Conservation (phyloP, 2,329 filamentous ascomycete genomes). For the Capronia americana region DNA sequence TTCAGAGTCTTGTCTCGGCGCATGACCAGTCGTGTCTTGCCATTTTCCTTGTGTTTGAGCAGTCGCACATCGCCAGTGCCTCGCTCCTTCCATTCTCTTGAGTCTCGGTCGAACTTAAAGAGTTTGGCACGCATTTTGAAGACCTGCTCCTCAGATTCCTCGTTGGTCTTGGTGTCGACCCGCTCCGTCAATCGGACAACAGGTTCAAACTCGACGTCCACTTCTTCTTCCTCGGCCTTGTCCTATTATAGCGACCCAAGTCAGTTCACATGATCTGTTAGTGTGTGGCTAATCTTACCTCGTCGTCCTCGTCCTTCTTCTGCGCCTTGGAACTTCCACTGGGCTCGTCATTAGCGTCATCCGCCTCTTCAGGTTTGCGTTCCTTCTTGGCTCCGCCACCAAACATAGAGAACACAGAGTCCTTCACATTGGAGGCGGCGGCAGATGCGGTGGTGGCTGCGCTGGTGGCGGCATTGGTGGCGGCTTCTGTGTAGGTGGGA, state of each 20-base stretch:
- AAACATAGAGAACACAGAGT: slow-evolving; percentile 94
- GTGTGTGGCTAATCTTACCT: slow-evolving; percentile 45
- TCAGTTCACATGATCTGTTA: slow-evolving; percentile 10
- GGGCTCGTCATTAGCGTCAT: slow-evolving; percentile 82
- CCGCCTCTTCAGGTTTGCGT: slow-evolving; percentile 81
- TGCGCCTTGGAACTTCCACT: slow-evolving; percentile 88
- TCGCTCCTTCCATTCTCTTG: slow-evolving; percentile 98
- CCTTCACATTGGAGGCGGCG: slow-evolving; percentile 43
- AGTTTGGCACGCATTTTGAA: slow-evolving; percentile 99
- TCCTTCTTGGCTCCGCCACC: slow-evolving; percentile 97
- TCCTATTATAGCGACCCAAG: slow-evolving; percentile 32
- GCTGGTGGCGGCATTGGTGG: slow-evolving; percentile 36
- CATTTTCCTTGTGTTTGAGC: slow-evolving; percentile 98
- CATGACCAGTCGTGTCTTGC: slow-evolving; percentile 98
- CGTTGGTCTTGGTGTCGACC: slow-evolving; percentile 96
- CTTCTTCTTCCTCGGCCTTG: slow-evolving; percentile 79
- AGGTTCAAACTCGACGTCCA: slow-evolving; percentile 96
- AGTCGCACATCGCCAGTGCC: slow-evolving; percentile 95
- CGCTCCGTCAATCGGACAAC: slow-evolving; percentile 96
- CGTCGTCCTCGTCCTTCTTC: slow-evolving; percentile 64
- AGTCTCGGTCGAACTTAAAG: slow-evolving; percentile 94
- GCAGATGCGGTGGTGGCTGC: slow-evolving; percentile 36
- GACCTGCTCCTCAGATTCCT: slow-evolving; percentile 93
- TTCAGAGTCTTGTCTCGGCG: slow-evolving; percentile 99
- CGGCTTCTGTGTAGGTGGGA: slow-evolving; percentile 35